Percentiles rank a stretch among this genome's conserved stretches.
These are phyloP conservation scores for Imleria badia DNA, from an alignment of 768 basidiomycete genomes.

Conservation along the genomic window DNA sequence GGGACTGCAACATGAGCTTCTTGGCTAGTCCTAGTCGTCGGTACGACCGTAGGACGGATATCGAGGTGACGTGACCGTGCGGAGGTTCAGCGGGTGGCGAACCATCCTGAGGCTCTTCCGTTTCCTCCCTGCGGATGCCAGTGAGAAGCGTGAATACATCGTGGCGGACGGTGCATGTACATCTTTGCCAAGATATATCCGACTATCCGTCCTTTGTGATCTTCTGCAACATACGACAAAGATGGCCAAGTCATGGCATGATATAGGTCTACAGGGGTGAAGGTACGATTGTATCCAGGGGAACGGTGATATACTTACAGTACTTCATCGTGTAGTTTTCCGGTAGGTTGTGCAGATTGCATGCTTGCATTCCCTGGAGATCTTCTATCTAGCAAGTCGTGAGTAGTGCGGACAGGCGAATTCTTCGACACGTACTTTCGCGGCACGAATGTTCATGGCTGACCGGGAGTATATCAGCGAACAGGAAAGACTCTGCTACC, in stretches of 20 bases:
- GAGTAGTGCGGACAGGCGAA: conserved; percentile 6
- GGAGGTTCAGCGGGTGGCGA: conserved; percentile 51
- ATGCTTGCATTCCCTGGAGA: conserved; percentile 89
- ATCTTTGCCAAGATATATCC: conserved; percentile 97
- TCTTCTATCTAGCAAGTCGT: conserved; percentile 67
- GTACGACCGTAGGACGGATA: conserved; percentile 89
- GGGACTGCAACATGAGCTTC: conserved; percentile 90
- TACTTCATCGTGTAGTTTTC: conserved; percentile 88
- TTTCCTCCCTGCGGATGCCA: conserved; percentile 53
- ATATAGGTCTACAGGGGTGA: conserved; percentile 69
- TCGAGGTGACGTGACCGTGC: conserved; percentile 95
- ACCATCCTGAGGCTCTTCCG: conserved; percentile 42
- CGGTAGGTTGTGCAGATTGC: conserved; percentile 90
- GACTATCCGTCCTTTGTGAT: conserved; percentile 83
- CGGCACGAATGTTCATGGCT: conserved; percentile 32
- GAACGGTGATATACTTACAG: conserved; percentile 43
- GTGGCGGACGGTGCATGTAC: conserved; percentile 43
- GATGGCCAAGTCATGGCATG: conserved; percentile 92
- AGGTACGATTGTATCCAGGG: background rate
- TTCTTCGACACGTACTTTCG: conserved; percentile 22
- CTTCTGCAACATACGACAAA: conserved; percentile 90
- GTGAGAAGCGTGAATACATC: conserved; percentile 24
- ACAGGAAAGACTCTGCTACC: background rate
- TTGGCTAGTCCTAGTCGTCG: conserved; percentile 91
- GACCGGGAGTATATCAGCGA: background rate